Evolutionary conservation across 148 eudicot species (phyloP), one percentile per base, ranked within the genome.

Genomic region (Rhododendron simsii): DNA sequence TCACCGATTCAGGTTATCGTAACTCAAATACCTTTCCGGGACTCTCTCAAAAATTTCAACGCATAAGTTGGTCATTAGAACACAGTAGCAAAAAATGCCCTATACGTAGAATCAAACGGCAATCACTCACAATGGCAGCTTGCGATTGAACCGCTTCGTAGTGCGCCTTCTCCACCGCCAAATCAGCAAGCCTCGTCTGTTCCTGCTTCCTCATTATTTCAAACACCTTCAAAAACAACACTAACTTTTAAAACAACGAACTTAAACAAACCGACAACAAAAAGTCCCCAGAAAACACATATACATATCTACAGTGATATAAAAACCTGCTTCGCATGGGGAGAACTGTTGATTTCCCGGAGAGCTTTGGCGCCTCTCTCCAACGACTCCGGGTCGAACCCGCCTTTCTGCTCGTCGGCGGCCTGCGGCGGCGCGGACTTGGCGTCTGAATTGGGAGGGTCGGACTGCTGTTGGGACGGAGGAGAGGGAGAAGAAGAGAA

Each of bases 201-300:
- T 97, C 99, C 90, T 95, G 99, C 93, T 91, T 89, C 73, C 98
- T 93, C 98, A 93, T 97, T 9, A 93, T 61, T 28, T 93, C 94
- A 86, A 94, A 93, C 3, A 97, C 94, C 99, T 97, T 86, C 39
- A 80, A 63, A 30, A 76, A 74, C 23, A 45, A 51, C 37, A 48
- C 45, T 28, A 15, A 73, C 48, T 74, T 3, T 26, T 26, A 78
- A 76, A 85, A 15, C 69, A 69, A 79, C 30, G 39, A 13, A 69
- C 6, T 28, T 3, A 0, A 69, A 69, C 35, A 69, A 67, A 7
- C 28, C 33, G 15, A 28, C 28, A 26, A 65, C 8, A n/a, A 26
- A 57, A 57, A 57, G 1, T 28, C 16, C 37, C 75, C 37, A 30
- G 2, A 12, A 69, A 28, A 69, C 18, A 69, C 13, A 28, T 69